Percentiles rank a stretch among this genome's conserved stretches.
phyloP scores from a whole-genome alignment of 331 rosid species.

The Acacia concinna region DNA sequence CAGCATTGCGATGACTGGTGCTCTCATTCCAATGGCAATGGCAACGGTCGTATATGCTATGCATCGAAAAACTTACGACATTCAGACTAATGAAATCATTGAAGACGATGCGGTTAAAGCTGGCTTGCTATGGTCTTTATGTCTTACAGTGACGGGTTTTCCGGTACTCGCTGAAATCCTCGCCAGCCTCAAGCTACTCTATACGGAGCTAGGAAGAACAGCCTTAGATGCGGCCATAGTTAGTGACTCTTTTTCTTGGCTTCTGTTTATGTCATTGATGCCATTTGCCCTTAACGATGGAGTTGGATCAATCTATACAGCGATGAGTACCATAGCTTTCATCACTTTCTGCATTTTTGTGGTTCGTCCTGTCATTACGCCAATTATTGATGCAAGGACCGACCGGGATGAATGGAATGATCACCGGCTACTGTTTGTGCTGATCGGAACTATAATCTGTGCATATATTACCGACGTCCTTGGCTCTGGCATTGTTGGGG shows the following conservation, averaged over 20 bases:
- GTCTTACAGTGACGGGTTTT: slow-evolving; percentile 48
- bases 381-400: slow-evolving; percentile 17
- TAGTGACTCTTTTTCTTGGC: slow-evolving; percentile 43
- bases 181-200: slow-evolving; percentile 49
- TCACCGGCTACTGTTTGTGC: slow-evolving; percentile 24
- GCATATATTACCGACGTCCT: slow-evolving; percentile 42
- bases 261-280: slow-evolving; percentile 24
- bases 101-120: not conserved
- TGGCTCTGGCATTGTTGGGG: slow-evolving; percentile 50
- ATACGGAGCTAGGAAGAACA: slow-evolving; percentile 42
- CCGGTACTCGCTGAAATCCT: slow-evolving; percentile 45
- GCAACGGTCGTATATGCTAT: not conserved
- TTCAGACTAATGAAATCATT: not conserved
- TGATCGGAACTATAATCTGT: slow-evolving; percentile 33
- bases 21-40: not conserved
- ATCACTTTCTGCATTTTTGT: slow-evolving; percentile 15
- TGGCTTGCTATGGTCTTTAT: slow-evolving; percentile 36
- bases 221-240: slow-evolving; percentile 42
- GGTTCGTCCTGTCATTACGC: slow-evolving; percentile 37
- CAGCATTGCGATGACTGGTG: not conserved
- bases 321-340: slow-evolving; percentile 22
- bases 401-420: slow-evolving; percentile 26
- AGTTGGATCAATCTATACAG: not conserved
- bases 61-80: not conserved
- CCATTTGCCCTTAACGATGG: slow-evolving; percentile 11